A percentile compares a stretch with the other conserved stretches of the same genome.
Evolutionary conservation across 179 eudicot species (phyloP).

Genomic region (Silene noctiflora): DNA sequence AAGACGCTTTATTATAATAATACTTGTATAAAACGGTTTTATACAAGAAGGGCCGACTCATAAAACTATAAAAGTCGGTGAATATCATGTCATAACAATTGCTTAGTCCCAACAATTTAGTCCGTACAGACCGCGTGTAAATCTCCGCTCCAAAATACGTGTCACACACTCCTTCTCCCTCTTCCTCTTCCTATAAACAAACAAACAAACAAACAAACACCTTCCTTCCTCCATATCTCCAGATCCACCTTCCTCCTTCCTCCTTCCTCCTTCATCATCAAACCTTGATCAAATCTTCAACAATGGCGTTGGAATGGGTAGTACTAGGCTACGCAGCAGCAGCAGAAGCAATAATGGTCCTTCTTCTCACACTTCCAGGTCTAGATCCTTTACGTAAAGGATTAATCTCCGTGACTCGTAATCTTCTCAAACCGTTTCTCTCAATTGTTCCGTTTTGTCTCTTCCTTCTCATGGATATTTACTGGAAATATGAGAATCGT

Average conservation of each 20-base stretch:
- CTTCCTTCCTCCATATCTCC: background rate
- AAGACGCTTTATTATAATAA: too few species aligned
- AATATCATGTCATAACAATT: too few species aligned
- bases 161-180: background rate
- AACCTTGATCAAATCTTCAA: background rate
- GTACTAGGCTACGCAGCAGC: slow-evolving; percentile 68
- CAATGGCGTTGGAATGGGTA: slow-evolving; percentile 81
- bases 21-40: too few species aligned
- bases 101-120: background rate
- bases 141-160: background rate
- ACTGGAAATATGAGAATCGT: slow-evolving; percentile 77
- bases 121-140: background rate
- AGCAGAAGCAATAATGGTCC: slow-evolving; percentile 67
- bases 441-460: slow-evolving; percentile 64
- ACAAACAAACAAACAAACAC: background rate
- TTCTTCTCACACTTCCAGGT: slow-evolving; percentile 64
- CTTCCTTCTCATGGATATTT: slow-evolving; percentile 61
- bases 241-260: background rate
- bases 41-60: too few species aligned
- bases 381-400: slow-evolving; percentile 54
- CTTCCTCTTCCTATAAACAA: background rate
- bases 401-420: slow-evolving; percentile 52
- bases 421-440: slow-evolving; percentile 65
- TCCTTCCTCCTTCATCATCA: too few species aligned
- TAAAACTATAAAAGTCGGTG: too few species aligned